Percentiles rank a stretch among this genome's conserved stretches.
Evolutionary conservation across 2,329 filamentous ascomycete species (phyloP).

Genomic region (Leptographium wingfieldii): DNA sequence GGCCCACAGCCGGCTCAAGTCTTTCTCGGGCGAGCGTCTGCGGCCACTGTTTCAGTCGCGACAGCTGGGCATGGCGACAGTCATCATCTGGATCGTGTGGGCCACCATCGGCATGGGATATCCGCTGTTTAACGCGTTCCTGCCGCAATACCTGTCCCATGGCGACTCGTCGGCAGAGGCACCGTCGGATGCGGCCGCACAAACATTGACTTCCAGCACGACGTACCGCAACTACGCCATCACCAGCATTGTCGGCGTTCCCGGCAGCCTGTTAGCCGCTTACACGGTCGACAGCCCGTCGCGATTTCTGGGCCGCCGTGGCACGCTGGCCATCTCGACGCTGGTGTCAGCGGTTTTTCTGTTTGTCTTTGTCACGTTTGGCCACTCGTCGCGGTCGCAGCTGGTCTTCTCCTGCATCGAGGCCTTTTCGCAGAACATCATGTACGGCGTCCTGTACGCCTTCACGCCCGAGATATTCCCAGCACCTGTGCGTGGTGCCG

Average conservation of each 20-base stretch:
- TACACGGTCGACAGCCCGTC: conserved; percentile 56
- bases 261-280: conserved; percentile 62
- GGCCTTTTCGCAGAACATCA: conserved; percentile 62
- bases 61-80: conserved; percentile 37
- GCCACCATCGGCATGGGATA: conserved; percentile 75
- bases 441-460: conserved; percentile 65
- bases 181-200: conserved; percentile 14
- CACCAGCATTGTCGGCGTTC: conserved; percentile 63
- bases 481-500: conserved; percentile 57
- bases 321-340: conserved; percentile 57
- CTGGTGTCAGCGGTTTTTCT: conserved; percentile 55
- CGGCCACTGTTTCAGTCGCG: conserved; percentile 49
- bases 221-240: conserved; percentile 76
- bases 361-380: conserved; percentile 52
- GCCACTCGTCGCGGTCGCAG: conserved; percentile 42
- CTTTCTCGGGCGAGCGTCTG: conserved; percentile 56
- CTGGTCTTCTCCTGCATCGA: conserved; percentile 55
- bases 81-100: conserved; percentile 67
- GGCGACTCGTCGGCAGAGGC: conserved; percentile 24
- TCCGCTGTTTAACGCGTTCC: conserved; percentile 78
- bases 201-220: conserved; percentile 17
- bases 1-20: conserved; percentile 45
- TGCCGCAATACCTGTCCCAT: conserved; percentile 71
- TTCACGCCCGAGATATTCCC: conserved; percentile 71
- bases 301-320: conserved; percentile 53